These are phyloP conservation scores for Sonneratia caseolaris DNA, from an alignment of 345 rosid species.

Conservation along the genomic window DNA sequence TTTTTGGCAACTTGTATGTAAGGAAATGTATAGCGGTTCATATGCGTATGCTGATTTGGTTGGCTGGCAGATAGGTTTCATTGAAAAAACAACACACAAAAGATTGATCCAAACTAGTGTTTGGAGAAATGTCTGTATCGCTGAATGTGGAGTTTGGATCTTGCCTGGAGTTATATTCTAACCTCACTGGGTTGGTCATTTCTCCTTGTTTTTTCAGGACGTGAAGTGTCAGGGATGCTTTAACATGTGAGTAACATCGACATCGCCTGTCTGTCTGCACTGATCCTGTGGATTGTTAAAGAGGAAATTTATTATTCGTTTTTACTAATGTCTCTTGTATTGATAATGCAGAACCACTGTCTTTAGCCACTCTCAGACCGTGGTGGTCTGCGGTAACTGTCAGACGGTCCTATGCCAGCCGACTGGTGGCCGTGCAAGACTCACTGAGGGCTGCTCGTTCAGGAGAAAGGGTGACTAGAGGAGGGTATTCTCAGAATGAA, in stretches of 20 bases:
- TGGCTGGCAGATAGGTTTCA: not conserved
- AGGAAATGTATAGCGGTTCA: not conserved
- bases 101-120: not conserved
- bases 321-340: not conserved
- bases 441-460: conserved; percentile 68
- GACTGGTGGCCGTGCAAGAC: conserved; percentile 59
- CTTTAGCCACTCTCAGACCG: conserved; percentile 72
- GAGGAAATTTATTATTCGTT: not conserved
- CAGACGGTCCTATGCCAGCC: conserved; percentile 71
- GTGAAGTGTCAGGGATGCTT: conserved; percentile 78
- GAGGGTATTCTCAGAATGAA: not conserved
- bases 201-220: conserved; percentile 29
- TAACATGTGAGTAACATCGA: conserved; percentile 35
- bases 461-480: conserved; percentile 47
- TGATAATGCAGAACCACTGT: conserved; percentile 46
- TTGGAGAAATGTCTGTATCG: not conserved
- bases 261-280: not conserved
- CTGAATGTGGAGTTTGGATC: not conserved
- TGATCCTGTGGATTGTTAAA: not conserved
- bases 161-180: not conserved
- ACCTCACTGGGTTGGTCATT: not conserved
- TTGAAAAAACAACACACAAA: not conserved
- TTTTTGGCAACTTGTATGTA: not conserved
- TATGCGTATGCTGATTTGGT: not conserved
- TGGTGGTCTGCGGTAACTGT: conserved; percentile 66